These are phyloP conservation scores for Teunomyces panamensis DNA, from an alignment of 805 yeast species.

Conservation along the genomic window DNA sequence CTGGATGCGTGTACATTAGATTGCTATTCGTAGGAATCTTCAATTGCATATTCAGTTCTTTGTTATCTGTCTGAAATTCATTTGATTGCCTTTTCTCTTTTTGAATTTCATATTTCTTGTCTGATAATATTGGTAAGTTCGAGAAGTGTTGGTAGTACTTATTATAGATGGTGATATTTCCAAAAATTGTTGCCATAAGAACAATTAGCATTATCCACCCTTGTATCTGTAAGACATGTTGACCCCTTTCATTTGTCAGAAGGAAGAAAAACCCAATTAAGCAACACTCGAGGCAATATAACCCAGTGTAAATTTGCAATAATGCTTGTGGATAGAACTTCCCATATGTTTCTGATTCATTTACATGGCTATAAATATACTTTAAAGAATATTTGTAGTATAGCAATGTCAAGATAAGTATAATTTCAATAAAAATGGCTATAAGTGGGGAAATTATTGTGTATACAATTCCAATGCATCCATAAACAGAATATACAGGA, in stretches of 20 bases:
- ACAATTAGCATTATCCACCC: slow-evolving; percentile 52
- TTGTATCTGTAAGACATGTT: slow-evolving; percentile 43
- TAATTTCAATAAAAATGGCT: slow-evolving; percentile 58
- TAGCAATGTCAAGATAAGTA: slow-evolving; percentile 47
- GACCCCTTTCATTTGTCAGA: slow-evolving; percentile 48
- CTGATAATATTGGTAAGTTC: slow-evolving; percentile 27
- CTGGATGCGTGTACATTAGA: slow-evolving; percentile 35
- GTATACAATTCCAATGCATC: slow-evolving; percentile 75
- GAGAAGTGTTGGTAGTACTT: slow-evolving; percentile 33
- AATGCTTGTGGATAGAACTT: slow-evolving; percentile 70
- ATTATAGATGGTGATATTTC: slow-evolving; percentile 51
- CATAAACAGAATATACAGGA: slow-evolving; percentile 74
- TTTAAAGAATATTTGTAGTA: slow-evolving; percentile 71
- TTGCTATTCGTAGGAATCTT: slow-evolving; percentile 19
- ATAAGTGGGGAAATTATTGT: slow-evolving; percentile 79
- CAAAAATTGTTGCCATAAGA: slow-evolving; percentile 52
- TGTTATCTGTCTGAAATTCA: neutral
- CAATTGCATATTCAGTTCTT: slow-evolving; percentile 3
- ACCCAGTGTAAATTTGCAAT: slow-evolving; percentile 73
- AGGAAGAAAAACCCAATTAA: slow-evolving; percentile 72
- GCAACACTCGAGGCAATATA: slow-evolving; percentile 78
- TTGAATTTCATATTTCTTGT: slow-evolving; percentile 8
- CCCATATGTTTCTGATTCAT: slow-evolving; percentile 66
- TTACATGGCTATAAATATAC: slow-evolving; percentile 50
- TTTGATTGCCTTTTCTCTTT: neutral